phyloP scores from a whole-genome alignment of 2,329 filamentous ascomycete species.

The Emergomyces pasteurianus region DNA sequence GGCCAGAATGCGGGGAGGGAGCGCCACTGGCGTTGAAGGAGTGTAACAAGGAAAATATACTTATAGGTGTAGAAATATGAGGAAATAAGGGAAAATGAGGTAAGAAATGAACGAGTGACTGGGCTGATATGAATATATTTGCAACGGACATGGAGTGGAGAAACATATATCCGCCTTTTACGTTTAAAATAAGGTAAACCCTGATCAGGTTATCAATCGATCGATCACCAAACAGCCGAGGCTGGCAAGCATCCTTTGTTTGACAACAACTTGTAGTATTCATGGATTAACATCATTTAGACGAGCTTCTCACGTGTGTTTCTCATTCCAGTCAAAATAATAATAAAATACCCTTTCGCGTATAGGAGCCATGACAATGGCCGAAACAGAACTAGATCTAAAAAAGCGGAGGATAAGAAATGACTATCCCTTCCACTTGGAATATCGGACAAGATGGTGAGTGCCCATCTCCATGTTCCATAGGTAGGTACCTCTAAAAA shows the following conservation, averaged over 20 bases:
- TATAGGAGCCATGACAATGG: conserved; percentile 10
- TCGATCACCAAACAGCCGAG: not conserved
- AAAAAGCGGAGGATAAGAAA: conserved; percentile 50
- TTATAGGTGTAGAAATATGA: not conserved
- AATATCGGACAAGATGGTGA: conserved; percentile 80
- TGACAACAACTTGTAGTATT: not conserved
- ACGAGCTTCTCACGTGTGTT: not conserved
- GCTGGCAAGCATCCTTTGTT: not conserved
- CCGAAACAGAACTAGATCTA: conserved; percentile 27
- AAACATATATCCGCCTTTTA: not conserved
- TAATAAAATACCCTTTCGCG: not conserved
- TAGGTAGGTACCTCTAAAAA: too few species aligned
- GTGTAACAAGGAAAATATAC: not conserved
- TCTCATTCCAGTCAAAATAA: not conserved
- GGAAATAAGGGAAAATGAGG: not conserved
- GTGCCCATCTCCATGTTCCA: not conserved
- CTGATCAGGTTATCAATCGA: not conserved
- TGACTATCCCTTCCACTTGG: conserved; percentile 67
- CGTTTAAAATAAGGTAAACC: not conserved
- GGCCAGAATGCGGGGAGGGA: conserved; percentile 28
- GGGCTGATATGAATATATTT: too few species aligned
- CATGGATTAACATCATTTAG: not conserved
- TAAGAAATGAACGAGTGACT: not conserved
- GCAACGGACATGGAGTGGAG: not conserved
- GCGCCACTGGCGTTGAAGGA: conserved; percentile 19